phyloP scores from a whole-genome alignment of 1,284 basidiomycete genomes.

The Papiliotrema flavescens region DNA sequence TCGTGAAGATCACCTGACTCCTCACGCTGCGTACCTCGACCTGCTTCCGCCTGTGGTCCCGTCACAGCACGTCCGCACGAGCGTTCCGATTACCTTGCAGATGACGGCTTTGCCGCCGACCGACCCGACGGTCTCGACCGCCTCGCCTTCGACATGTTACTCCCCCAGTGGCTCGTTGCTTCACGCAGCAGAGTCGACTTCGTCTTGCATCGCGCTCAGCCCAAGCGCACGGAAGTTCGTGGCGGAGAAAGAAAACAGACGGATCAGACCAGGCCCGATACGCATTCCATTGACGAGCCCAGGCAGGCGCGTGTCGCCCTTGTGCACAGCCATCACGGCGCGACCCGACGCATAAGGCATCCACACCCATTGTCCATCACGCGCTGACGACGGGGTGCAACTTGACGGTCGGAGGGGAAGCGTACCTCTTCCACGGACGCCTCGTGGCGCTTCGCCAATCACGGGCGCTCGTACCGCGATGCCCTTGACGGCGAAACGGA shows the following conservation, averaged over 20 bases:
- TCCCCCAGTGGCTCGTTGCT: no score
- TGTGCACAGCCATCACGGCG: no score
- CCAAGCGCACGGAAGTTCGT: neutral
- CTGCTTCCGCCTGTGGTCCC: neutral
- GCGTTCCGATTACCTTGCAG: neutral
- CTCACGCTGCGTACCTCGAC: no score
- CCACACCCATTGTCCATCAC: no score
- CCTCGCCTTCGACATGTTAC: neutral
- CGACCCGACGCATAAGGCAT: no score
- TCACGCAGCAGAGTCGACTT: neutral
- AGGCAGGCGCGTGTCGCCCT: no score
- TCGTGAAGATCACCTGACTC: no score
- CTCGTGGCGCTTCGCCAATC: neutral
- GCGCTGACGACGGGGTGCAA: no score
- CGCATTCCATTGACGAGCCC: neutral
- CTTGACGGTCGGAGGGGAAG: neutral
- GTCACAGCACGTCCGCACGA: neutral
- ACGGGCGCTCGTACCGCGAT: neutral
- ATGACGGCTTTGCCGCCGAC: slow-evolving; percentile 1
- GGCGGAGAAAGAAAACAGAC: neutral
- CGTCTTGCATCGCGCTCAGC: neutral
- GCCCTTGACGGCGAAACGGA: neutral
- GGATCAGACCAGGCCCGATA: neutral
- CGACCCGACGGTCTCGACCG: neutral
- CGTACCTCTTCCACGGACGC: slow-evolving; percentile 1